Evolutionary conservation across 129 eudicot genomes (phyloP).

Genomic region (Rutidosis leptorrhynchoides): DNA sequence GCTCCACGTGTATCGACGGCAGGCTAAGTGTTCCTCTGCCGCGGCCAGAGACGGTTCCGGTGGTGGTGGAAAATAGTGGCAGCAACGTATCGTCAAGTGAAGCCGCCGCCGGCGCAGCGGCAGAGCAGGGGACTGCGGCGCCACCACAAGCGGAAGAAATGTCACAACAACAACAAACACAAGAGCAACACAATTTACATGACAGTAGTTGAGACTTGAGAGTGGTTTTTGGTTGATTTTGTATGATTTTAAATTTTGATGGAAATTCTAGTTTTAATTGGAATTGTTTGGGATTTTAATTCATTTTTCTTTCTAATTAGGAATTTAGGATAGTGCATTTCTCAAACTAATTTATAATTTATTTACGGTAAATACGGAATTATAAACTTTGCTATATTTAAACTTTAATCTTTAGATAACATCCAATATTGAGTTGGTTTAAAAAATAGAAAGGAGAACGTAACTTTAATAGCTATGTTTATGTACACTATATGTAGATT

Average conservation of each 20-base stretch:
- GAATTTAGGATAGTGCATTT: too few species aligned
- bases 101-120: slow-evolving; percentile 6
- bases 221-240: slow-evolving; percentile 16
- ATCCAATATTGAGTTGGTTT: too few species aligned
- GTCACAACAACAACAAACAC: slow-evolving; percentile 3
- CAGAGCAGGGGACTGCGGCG: slow-evolving; percentile 10
- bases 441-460: too few species aligned
- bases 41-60: slow-evolving; percentile 22
- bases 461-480: too few species aligned
- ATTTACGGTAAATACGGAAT: background rate
- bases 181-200: slow-evolving; percentile 21
- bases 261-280: slow-evolving; percentile 10
- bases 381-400: too few species aligned
- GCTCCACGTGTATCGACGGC: slow-evolving; percentile 67
- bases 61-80: slow-evolving; percentile 23
- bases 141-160: slow-evolving; percentile 23
- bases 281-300: slow-evolving; percentile 1
- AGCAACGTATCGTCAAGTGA: slow-evolving; percentile 22
- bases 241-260: slow-evolving; percentile 18
- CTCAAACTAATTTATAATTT: too few species aligned
- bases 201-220: slow-evolving; percentile 12
- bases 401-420: too few species aligned
- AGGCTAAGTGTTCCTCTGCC: slow-evolving; percentile 47
- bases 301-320: background rate
- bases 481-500: too few species aligned